Conservation (phyloP, 2,329 filamentous ascomycete genomes). For the Hawksworthiomyces lignivorus region DNA sequence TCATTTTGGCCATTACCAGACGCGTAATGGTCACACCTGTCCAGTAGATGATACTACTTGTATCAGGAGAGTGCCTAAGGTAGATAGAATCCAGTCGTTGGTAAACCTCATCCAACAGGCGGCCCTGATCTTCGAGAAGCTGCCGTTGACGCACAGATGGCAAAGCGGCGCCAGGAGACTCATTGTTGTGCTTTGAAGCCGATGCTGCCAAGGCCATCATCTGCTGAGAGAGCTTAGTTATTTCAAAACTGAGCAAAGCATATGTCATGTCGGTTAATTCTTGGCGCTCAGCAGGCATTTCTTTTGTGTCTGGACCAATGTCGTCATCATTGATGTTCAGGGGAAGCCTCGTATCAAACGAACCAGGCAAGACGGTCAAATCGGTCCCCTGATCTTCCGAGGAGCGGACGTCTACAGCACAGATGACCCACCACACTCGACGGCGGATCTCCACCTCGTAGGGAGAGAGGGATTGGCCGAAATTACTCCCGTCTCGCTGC, state of each 20-base stretch:
- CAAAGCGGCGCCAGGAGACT: no score
- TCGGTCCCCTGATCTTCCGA: constrained; percentile 42
- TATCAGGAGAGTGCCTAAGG: constrained; percentile 29
- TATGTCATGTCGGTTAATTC: constrained; percentile 47
- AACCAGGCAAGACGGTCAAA: constrained; percentile 31
- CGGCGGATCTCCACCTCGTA: constrained; percentile 55
- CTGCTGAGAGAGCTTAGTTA: constrained; percentile 28
- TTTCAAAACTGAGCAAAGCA: constrained; percentile 31
- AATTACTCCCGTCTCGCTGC: constrained; percentile 45
- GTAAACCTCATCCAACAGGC: constrained; percentile 38
- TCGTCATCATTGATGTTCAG: constrained; percentile 50
- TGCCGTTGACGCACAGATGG: no score
- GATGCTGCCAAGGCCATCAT: constrained; percentile 26
- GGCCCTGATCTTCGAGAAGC: constrained; percentile 32
- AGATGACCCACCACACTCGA: constrained; percentile 54
- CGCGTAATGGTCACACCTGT: constrained; percentile 37
- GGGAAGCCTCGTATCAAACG: constrained; percentile 43
- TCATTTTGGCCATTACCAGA: constrained; percentile 70
- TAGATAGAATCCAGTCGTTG: constrained; percentile 34
- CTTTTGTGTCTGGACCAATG: constrained; percentile 35
- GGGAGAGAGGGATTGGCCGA: constrained; percentile 38
- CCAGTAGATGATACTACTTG: constrained; percentile 29
- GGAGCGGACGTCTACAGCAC: constrained; percentile 47
- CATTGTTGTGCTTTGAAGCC: not conserved
- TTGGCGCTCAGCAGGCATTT: constrained; percentile 36